Percentiles rank a stretch among this genome's conserved stretches.
phyloP scores from a whole-genome alignment of 169 alveolate species.

The Plasmodium vivax region DNA sequence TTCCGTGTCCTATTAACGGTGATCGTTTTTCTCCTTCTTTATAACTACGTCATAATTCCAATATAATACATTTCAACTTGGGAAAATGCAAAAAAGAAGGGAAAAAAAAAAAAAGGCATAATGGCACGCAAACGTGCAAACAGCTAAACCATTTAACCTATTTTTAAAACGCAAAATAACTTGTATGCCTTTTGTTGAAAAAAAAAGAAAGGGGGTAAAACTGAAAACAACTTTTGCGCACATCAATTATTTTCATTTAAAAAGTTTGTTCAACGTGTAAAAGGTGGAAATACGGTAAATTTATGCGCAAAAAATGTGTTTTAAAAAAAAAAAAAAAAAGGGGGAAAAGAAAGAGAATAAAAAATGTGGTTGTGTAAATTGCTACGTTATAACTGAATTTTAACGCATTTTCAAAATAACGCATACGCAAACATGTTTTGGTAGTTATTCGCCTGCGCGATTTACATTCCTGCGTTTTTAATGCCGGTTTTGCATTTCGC shows the following conservation, averaged over 20 bases:
- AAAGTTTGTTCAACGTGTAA: conserved; percentile 11
- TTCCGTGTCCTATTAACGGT: background rate
- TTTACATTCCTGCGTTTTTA: conserved; percentile 11
- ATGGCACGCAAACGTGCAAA: background rate
- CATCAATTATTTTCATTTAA: conserved; percentile 20
- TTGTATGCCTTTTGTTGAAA: background rate
- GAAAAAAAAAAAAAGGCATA: background rate
- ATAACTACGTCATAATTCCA: background rate
- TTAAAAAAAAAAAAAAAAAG: conserved; percentile 3
- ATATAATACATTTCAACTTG: background rate
- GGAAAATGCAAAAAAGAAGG: background rate
- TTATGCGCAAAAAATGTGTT: conserved; percentile 6
- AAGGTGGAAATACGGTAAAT: background rate
- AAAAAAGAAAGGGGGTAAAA: conserved; percentile 2
- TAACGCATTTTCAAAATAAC: conserved; percentile 19
- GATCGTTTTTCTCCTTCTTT: background rate
- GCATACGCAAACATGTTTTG: conserved; percentile 29
- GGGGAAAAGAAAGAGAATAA: background rate
- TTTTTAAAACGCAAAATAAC: conserved; percentile 7
- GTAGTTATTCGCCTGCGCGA: background rate
- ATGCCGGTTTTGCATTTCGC: background rate
- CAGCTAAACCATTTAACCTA: background rate
- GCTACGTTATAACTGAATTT: conserved; percentile 15
- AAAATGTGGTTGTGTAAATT: background rate
- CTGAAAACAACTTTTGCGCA: conserved; percentile 17